Conservation (phyloP, 768 basidiomycete species). For the Amanita muscaria region DNA sequence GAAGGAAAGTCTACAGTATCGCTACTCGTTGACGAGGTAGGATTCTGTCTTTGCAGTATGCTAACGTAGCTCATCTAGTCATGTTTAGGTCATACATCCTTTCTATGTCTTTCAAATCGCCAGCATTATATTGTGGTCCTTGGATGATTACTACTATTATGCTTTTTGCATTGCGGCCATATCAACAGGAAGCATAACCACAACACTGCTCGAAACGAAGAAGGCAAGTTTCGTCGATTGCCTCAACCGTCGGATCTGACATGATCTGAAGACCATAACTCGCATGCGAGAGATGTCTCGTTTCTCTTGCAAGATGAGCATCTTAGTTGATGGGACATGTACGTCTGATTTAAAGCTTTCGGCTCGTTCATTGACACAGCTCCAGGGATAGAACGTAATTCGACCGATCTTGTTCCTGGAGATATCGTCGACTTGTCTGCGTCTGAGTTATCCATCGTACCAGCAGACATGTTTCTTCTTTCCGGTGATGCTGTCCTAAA, state of each 20-base stretch:
- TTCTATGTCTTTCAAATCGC: conserved; percentile 99
- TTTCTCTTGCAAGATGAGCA: conserved; percentile 69
- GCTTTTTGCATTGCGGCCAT: conserved; percentile 95
- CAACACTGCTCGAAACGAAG: conserved; percentile 87
- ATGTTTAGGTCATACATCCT: conserved; percentile 76
- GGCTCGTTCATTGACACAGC: conserved; percentile 1
- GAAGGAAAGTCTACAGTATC: conserved; percentile 73
- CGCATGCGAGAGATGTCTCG: conserved; percentile 96
- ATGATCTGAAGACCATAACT: conserved; percentile 57
- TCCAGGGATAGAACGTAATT: conserved; percentile 65
- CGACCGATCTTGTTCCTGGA: conserved; percentile 78
- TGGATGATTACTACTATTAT: conserved; percentile 96
- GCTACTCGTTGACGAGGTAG: conserved; percentile 83
- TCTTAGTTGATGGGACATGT: conserved; percentile 69
- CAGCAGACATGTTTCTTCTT: conserved; percentile 86
- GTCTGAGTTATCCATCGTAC: conserved; percentile 62
- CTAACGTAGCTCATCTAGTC: conserved; percentile 1
- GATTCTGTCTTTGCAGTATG: conserved; percentile 5
- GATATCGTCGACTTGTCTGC: conserved; percentile 88
- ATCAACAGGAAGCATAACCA: conserved; percentile 71
- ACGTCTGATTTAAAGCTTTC: conserved; percentile 18
- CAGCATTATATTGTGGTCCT: conserved; percentile 86
- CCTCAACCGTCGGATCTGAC: conserved; percentile 1
- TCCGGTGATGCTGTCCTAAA: conserved; percentile 97
- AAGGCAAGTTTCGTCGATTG: conserved; percentile 41